Percentiles rank a stretch among this genome's conserved stretches.
Evolutionary conservation across 176 grass and related monocot species (phyloP).

Genomic region (Phoenix roebelenii): DNA sequence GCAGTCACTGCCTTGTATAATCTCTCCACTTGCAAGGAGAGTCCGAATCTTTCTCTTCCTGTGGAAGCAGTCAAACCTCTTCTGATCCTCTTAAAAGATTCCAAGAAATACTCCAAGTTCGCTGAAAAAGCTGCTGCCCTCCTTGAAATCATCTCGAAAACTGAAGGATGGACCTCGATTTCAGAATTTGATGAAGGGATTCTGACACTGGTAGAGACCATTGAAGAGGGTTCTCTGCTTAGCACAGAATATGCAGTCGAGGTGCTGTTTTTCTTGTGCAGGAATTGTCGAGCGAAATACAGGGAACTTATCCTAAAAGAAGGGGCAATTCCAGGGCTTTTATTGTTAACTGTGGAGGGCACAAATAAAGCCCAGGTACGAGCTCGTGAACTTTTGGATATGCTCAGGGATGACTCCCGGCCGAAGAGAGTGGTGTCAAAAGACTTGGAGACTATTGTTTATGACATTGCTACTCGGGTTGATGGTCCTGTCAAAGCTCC

Average conservation of each 20-base stretch:
- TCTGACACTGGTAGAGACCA: conserved; percentile 14
- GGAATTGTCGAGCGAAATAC: conserved; percentile 2
- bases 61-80: conserved; percentile 19
- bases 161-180: conserved; percentile 11
- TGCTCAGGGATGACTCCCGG: conserved; percentile 6
- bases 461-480: conserved; percentile 17
- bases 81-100: conserved; percentile 13
- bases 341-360: conserved; percentile 16
- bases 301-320: conserved; percentile 14
- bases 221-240: conserved; percentile 22
- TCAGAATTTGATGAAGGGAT: conserved; percentile 17
- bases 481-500: conserved; percentile 16
- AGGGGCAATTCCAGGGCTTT: conserved; percentile 15
- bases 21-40: conserved; percentile 14
- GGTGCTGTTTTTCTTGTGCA: conserved; percentile 17
- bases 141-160: conserved; percentile 10
- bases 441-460: conserved; percentile 5
- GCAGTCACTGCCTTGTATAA: conserved; percentile 19
- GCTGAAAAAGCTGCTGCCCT: conserved; percentile 19
- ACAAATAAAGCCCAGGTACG: conserved; percentile 12
- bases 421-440: conserved; percentile 7
- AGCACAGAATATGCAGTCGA: conserved; percentile 16
- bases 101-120: conserved; percentile 23
- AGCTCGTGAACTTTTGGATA: conserved; percentile 12
- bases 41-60: conserved; percentile 2